A percentile compares a stretch with the other conserved stretches of the same genome.
Evolutionary conservation across 805 yeast genomes (phyloP).

Genomic region (Hyphopichia homilentoma): DNA sequence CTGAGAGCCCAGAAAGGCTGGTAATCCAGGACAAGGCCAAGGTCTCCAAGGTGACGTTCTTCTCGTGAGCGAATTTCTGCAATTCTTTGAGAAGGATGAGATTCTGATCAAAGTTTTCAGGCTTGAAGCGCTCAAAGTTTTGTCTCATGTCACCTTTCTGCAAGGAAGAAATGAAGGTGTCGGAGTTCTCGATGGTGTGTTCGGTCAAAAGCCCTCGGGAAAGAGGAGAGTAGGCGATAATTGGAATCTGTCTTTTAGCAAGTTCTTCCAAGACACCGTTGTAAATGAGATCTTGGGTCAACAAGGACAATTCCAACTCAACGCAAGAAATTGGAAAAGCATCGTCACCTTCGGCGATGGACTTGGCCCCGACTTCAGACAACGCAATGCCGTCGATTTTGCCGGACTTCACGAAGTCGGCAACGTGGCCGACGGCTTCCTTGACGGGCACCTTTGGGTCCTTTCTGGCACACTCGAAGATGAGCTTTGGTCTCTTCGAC

Average conservation of each 20-base stretch:
- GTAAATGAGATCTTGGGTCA: conserved; percentile 54
- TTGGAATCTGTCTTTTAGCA: conserved; percentile 56
- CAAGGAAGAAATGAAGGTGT: conserved; percentile 36
- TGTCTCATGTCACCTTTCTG: conserved; percentile 55
- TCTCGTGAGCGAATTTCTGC: conserved; percentile 44
- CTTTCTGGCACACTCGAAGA: conserved; percentile 73
- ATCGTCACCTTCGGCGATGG: conserved; percentile 56
- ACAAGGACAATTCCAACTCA: conserved; percentile 76
- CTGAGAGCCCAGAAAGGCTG: conserved; percentile 63
- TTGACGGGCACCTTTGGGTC: conserved; percentile 58
- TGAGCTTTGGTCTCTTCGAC: conserved; percentile 29
- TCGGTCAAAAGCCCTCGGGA: conserved; percentile 80
- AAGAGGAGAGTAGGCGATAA: conserved; percentile 80
- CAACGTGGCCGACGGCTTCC: conserved; percentile 53
- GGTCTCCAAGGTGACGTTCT: conserved; percentile 55
- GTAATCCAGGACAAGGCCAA: conserved; percentile 41
- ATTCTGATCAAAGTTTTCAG: conserved; percentile 56
- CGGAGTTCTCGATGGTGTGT: conserved; percentile 34
- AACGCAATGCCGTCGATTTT: conserved; percentile 67
- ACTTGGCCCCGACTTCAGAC: conserved; percentile 64
- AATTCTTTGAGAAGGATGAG: conserved; percentile 46
- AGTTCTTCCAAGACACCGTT: conserved; percentile 65
- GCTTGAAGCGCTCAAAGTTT: conserved; percentile 53
- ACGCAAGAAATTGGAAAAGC: conserved; percentile 61
- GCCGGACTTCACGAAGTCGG: conserved; percentile 59